Conservation (phyloP, 805 yeast genomes). For the Zygotorulaspora sp. region DNA sequence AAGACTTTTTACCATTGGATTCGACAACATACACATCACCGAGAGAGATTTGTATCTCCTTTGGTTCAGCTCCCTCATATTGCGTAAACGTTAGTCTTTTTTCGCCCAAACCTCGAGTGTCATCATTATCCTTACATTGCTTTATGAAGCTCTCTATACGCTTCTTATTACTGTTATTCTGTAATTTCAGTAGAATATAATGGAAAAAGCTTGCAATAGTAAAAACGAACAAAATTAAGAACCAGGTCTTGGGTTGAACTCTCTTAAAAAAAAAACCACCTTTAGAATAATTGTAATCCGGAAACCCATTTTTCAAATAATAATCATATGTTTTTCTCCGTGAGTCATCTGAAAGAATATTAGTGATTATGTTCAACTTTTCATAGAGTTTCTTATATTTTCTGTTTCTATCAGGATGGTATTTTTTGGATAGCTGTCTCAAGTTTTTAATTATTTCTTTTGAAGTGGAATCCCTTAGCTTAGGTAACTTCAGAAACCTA, state of each 20-base stretch:
- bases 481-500: constrained; percentile 53
- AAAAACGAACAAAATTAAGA: constrained; percentile 49
- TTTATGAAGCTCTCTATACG: constrained; percentile 50
- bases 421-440: constrained; percentile 60
- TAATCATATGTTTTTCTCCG: constrained; percentile 75
- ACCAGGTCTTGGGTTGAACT: constrained; percentile 62
- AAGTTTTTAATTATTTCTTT: constrained; percentile 62
- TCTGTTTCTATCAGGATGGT: constrained; percentile 81
- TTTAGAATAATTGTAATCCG: constrained; percentile 68
- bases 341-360: constrained; percentile 59
- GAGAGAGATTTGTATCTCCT: constrained; percentile 50
- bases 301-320: constrained; percentile 79
- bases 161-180: constrained; percentile 51
- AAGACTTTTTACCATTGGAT: constrained; percentile 37
- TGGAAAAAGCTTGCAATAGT: constrained; percentile 54
- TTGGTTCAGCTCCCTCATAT: constrained; percentile 44
- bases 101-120: constrained; percentile 53
- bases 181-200: constrained; percentile 49
- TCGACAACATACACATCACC: constrained; percentile 58
- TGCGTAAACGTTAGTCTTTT: constrained; percentile 39
- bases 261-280: constrained; percentile 50
- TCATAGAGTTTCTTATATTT: constrained; percentile 56
- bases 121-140: constrained; percentile 50
- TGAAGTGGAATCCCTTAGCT: constrained; percentile 38
- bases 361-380: constrained; percentile 68